Evolutionary conservation across 1,284 basidiomycete genomes (phyloP), one percentile per base, ranked within the genome.

Genomic region (Rugosomyces carneus): DNA sequence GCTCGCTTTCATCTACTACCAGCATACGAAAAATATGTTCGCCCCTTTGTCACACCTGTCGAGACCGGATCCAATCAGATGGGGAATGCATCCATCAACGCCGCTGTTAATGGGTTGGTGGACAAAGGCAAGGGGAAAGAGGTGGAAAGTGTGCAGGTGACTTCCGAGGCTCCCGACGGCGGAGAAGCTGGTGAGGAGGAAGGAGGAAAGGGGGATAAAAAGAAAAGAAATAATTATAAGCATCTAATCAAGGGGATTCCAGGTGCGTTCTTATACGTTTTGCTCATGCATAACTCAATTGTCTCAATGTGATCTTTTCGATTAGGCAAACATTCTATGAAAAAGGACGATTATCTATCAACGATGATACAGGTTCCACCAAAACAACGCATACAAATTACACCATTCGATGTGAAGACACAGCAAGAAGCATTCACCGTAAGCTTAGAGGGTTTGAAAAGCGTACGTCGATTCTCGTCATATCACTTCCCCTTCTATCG

Each of bases 11-110:
- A 75, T 40, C 76, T 89, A 27, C 71, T 80, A 40, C 58, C 78
- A 7, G 78, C 83, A 11, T 89, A 89, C 61, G 80, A 89, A 68
- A 84, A 80, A 57, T 82, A 89, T 59, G 85, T 89, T 39, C 72
- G 79, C 16, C 73, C 77, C 19, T 67, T 70, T 57, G 57, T 57
- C 35, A 44, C 51, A 35, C 52, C 59, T 13, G 47, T 50, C 13
- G 55, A 57, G 50, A 58, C 53, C 18, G 49, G 49, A 16, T 52
- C 53, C 42, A 58, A 60, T 45, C 54, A 51, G 42, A 35, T 50
- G 37, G 55, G 57, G 29, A 48, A 54, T 31, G 46, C 49, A 24
- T 53, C 62, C 23, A 51, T 60, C 18, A 53, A 58, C 9, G 44
- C 51, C 15, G 47, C 49, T 37, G 42, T 46, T 40, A 54, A 39